phyloP scores from a whole-genome alignment of 139 green algal species.

The Protoeuglena noctilucae region DNA sequence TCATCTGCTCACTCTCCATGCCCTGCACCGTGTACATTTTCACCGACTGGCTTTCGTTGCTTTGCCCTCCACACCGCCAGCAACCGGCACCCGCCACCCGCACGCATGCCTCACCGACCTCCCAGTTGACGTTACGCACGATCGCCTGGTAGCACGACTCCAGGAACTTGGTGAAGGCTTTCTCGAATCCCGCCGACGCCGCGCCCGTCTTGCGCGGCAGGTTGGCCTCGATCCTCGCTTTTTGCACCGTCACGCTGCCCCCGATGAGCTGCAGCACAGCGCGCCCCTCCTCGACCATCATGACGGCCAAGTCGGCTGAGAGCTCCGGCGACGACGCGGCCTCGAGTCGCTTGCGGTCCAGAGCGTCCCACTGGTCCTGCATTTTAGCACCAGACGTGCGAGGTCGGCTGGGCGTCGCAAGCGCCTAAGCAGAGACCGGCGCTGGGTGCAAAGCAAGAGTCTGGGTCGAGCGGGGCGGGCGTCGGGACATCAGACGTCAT shows the following conservation, averaged over 20 bases:
- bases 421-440: too few relatives aligned
- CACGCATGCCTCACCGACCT: too few relatives aligned
- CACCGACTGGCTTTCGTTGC: too few relatives aligned
- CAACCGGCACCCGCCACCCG: too few relatives aligned
- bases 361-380: slow-evolving; percentile 47
- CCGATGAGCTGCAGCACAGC: slow-evolving; percentile 79
- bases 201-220: slow-evolving; percentile 78
- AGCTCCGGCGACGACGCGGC: slow-evolving; percentile 43
- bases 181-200: slow-evolving; percentile 72
- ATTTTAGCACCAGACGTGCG: neutral
- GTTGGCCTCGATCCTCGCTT: slow-evolving; percentile 63
- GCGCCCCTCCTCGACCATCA: slow-evolving; percentile 77
- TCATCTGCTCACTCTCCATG: too few relatives aligned
- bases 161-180: slow-evolving; percentile 59
- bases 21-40: too few relatives aligned
- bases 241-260: slow-evolving; percentile 43
- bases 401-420: too few relatives aligned
- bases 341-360: slow-evolving; percentile 52
- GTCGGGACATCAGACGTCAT: too few relatives aligned
- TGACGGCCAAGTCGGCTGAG: slow-evolving; percentile 72
- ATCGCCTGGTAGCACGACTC: slow-evolving; percentile 46
- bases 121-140: slow-evolving; percentile 69
- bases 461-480: too few relatives aligned
- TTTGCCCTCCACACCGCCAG: too few relatives aligned
- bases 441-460: too few relatives aligned